A percentile compares a stretch with the other conserved stretches of the same genome.
Conservation (phyloP, 768 basidiomycete genomes). For the Trametes elegans region DNA sequence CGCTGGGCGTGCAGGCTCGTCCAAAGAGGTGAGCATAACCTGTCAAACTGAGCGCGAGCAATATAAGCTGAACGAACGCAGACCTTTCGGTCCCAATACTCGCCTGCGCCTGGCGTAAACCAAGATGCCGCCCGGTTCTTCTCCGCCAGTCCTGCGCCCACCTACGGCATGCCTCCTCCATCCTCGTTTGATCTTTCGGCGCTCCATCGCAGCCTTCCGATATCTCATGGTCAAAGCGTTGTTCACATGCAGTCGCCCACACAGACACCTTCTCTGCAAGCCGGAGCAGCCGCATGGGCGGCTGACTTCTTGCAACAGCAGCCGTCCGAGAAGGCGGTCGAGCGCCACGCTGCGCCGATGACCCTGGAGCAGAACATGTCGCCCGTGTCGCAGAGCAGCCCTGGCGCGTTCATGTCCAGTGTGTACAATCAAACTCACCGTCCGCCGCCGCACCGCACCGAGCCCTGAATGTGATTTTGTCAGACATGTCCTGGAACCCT, state of each 20-base stretch:
- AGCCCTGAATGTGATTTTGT: neutral
- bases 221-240: conserved; percentile 18
- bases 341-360: conserved; percentile 6
- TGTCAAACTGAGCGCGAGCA: conserved; percentile 3
- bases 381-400: neutral
- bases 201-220: conserved; percentile 50
- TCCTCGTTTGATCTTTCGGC: conserved; percentile 58
- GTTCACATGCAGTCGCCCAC: conserved; percentile 21
- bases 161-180: conserved; percentile 33
- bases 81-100: conserved; percentile 59
- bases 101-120: conserved; percentile 41
- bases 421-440: neutral
- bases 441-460: no score
- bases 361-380: conserved; percentile 8
- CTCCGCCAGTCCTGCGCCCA: conserved; percentile 31
- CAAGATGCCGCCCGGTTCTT: conserved; percentile 77
- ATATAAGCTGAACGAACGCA: conserved; percentile 27
- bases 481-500: conserved; percentile 8
- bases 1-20: conserved; percentile 56
- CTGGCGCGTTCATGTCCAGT: conserved; percentile 6
- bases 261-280: conserved; percentile 23
- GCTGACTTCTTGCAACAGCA: conserved; percentile 54
- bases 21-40: conserved; percentile 52
- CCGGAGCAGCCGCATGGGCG: conserved; percentile 52
- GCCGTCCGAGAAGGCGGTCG: neutral